Evolutionary conservation across 192 early-diverging fungal species (phyloP), one percentile per base, ranked within the genome.

Genomic region (Dispira parvispora): DNA sequence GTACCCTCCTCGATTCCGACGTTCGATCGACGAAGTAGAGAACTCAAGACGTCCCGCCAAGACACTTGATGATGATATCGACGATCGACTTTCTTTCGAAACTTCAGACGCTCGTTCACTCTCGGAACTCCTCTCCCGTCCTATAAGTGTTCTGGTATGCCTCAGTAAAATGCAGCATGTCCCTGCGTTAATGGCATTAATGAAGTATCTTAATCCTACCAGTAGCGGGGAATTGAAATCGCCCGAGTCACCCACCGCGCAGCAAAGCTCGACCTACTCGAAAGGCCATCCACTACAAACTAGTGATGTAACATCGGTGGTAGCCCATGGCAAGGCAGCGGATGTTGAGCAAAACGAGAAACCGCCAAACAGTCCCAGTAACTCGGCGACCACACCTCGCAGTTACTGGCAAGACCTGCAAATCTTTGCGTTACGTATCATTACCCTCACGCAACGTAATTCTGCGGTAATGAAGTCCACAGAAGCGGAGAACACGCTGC

Each of bases 381-480:
- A 43, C 4, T 66, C 68, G 42, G 63, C 65, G 56, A 66, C 71
- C 32, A 38, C 32, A 38, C 32, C 32, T 38, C 32, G 6, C 6
- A 38, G 32, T 38, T 38, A 38, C 32, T 38, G 32, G 32, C 32
- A 38, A 38, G 32, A 38, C 1, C 47, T 74, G 25, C 66, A 65
- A 18, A 66, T 83, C 23, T 75, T 72, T 60, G 93, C 86, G 11
- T 71, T 96, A 43, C 84, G 92, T n/a, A 63, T 96, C 18, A 64
- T 92, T 43, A 80, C 85, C 64, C 67, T 90, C 16, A 87, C 85
- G 3, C 81, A 91, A 38, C 87, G 94, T 43, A 78, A 84, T 27
- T 92, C 90, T 0, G 78, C 83, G 13, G 71, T 94, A 14, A 84
- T 96, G 81, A 77, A 82, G 67, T 82, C 83, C 21, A 69, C 79